Conservation (phyloP, 2,329 filamentous ascomycete species). For the Diaporthe sp. region DNA sequence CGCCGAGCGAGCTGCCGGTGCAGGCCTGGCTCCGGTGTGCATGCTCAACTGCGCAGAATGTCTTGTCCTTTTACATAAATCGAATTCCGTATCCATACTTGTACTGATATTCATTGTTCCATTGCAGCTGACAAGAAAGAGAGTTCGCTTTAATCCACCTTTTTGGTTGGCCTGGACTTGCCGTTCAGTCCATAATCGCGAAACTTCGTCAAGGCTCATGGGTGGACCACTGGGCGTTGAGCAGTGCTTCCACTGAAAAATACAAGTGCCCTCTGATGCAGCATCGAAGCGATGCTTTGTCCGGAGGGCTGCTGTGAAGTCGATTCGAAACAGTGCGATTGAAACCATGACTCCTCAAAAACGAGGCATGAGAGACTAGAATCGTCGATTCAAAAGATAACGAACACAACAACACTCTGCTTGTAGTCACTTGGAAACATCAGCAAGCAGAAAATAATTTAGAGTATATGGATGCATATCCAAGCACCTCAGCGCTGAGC, state of each 20-base stretch:
- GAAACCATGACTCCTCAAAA: neutral
- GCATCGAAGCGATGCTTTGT: neutral
- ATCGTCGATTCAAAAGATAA: neutral
- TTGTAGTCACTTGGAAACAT: neutral
- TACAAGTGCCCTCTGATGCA: neutral
- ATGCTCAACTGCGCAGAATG: neutral
- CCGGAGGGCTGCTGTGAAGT: neutral
- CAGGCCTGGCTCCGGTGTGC: neutral
- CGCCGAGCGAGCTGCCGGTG: neutral
- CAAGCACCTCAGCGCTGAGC: neutral
- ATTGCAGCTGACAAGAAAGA: neutral
- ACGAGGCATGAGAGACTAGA: neutral
- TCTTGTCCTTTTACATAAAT: neutral
- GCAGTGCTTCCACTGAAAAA: neutral
- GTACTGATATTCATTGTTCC: neutral
- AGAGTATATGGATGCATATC: neutral
- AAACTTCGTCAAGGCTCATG: neutral
- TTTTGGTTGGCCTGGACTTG: neutral
- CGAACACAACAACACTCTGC: neutral
- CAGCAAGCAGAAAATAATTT: neutral
- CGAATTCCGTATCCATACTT: no score
- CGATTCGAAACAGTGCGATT: neutral
- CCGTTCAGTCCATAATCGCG: neutral
- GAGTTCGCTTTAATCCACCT: neutral
- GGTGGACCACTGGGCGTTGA: neutral